Conservation (phyloP, 1,284 basidiomycete species). For the Calocybe gambosa region DNA sequence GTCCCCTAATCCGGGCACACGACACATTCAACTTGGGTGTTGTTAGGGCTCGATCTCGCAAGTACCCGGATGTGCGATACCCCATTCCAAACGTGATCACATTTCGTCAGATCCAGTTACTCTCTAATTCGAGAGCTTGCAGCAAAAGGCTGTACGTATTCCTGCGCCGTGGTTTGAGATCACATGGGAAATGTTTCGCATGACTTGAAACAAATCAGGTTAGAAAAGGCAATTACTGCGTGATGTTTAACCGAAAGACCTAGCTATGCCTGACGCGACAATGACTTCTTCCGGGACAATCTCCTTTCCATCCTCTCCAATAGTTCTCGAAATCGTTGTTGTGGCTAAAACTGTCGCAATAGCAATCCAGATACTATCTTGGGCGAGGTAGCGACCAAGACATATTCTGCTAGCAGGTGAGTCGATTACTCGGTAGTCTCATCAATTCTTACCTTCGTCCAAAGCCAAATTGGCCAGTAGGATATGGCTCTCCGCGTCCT, state of each 20-base stretch:
- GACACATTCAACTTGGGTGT: too few relatives aligned
- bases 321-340: constrained; percentile 7
- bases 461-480: constrained; percentile 1
- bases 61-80: too few relatives aligned
- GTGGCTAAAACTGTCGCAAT: constrained; percentile 15
- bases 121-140: too few relatives aligned
- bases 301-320: constrained; percentile 11
- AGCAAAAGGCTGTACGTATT: background rate
- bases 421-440: background rate
- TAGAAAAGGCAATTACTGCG: background rate
- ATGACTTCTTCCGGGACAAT: constrained; percentile 8
- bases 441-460: background rate
- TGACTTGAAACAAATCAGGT: background rate
- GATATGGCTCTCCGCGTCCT: background rate
- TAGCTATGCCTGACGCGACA: constrained; percentile 6
- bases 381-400: constrained; percentile 14
- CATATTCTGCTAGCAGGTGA: constrained; percentile 5
- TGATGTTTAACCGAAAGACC: background rate
- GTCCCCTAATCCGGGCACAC: too few relatives aligned
- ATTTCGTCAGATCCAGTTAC: too few relatives aligned
- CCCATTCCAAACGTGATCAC: too few relatives aligned
- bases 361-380: constrained; percentile 16
- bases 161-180: background rate
- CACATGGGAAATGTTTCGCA: background rate
- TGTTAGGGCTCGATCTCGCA: too few relatives aligned